Percentiles rank a stretch among this genome's conserved stretches.
Conservation (phyloP, 2,329 filamentous ascomycete genomes). For the Hymenoscyphus infarciens region DNA sequence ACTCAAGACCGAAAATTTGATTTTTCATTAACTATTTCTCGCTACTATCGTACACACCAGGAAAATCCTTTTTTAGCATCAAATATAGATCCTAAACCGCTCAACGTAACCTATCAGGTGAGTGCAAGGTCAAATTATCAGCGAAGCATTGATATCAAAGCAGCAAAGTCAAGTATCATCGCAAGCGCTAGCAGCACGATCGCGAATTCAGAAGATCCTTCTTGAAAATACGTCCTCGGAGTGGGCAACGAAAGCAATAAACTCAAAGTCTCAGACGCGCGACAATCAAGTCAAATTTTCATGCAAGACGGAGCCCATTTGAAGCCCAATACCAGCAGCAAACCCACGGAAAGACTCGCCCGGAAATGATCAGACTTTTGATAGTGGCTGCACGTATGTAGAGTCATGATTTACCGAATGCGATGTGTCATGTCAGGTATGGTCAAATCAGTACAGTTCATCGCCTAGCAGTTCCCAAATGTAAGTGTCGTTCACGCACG, state of each 20-base stretch:
- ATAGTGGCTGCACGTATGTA: slow-evolving; percentile 25
- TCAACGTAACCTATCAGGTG: slow-evolving; percentile 15
- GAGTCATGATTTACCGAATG: slow-evolving; percentile 19
- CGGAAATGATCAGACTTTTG: not conserved
- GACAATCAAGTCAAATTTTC: slow-evolving; percentile 5
- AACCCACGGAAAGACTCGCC: not conserved
- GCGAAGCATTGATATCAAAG: slow-evolving; percentile 6
- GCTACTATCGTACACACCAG: slow-evolving; percentile 24
- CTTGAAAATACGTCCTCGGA: slow-evolving; percentile 3
- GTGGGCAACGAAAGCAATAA: not conserved
- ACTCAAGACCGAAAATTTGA: not conserved
- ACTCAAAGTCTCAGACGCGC: slow-evolving; percentile 4
- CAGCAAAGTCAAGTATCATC: not conserved
- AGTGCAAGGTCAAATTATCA: slow-evolving; percentile 15
- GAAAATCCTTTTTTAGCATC: not conserved
- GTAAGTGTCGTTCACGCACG: slow-evolving; percentile 19
- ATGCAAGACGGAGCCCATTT: slow-evolving; percentile 10
- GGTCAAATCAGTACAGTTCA: slow-evolving; percentile 28
- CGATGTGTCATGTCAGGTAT: slow-evolving; percentile 28
- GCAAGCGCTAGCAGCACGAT: not conserved
- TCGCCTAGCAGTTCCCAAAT: slow-evolving; percentile 13
- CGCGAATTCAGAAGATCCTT: slow-evolving; percentile 1
- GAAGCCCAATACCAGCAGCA: slow-evolving; percentile 1
- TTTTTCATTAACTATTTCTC: slow-evolving; percentile 11
- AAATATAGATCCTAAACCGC: slow-evolving; percentile 2